phyloP scores from a whole-genome alignment of 495 filamentous ascomycete species.

The Penicillium roqueforti region DNA sequence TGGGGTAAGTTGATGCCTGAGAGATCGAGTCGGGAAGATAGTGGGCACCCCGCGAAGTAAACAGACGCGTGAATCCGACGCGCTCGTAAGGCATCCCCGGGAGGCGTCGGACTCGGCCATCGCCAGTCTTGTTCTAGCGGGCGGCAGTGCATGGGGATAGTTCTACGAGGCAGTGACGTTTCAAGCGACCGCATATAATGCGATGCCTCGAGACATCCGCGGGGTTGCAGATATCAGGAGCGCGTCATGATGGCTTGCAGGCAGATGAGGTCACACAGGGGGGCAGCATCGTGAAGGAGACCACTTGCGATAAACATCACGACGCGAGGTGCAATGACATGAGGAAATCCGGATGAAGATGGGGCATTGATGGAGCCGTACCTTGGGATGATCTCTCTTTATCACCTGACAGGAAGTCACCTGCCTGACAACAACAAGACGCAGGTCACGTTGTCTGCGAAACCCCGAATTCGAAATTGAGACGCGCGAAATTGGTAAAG shows the following conservation, averaged over 20 bases:
- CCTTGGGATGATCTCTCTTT: conserved; percentile 45
- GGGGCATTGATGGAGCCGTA: conserved; percentile 29
- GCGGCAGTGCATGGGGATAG: background rate
- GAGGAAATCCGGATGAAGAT: conserved; percentile 10
- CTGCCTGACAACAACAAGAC: conserved; percentile 49
- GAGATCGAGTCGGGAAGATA: conserved; percentile 13
- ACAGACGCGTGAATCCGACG: conserved; percentile 19
- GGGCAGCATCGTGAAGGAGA: conserved; percentile 8
- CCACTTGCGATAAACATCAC: conserved; percentile 8
- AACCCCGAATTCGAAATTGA: conserved; percentile 21
- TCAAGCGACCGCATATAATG: background rate
- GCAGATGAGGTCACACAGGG: conserved; percentile 30
- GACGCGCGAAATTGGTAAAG: conserved; percentile 22
- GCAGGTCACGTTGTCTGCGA: conserved; percentile 34
- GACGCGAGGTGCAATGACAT: conserved; percentile 7
- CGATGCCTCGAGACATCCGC: background rate
- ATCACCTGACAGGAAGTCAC: conserved; percentile 54
- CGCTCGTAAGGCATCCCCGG: conserved; percentile 3
- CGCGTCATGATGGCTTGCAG: conserved; percentile 29
- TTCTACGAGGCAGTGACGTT: background rate
- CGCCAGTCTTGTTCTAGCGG: background rate
- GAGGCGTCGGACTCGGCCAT: background rate
- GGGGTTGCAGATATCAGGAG: conserved; percentile 20
- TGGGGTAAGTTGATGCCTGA: conserved; percentile 1
- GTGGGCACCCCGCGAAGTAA: conserved; percentile 16